These are phyloP conservation scores for Aspergillus sergii DNA, from an alignment of 2,329 filamentous ascomycete genomes.

Conservation along the genomic window DNA sequence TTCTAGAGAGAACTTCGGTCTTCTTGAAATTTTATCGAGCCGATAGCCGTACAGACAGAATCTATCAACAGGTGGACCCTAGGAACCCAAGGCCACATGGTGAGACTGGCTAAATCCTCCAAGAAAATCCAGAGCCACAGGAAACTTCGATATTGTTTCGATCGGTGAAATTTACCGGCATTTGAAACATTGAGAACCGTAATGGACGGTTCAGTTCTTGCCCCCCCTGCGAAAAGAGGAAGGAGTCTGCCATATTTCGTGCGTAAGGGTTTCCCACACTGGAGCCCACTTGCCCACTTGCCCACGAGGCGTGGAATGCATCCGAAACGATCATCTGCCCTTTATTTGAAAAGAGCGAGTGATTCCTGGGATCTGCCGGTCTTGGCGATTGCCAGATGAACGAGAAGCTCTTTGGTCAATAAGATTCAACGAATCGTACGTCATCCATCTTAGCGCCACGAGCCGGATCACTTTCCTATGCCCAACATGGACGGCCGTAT, in stretches of 20 bases:
- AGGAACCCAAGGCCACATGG: conserved; percentile 24
- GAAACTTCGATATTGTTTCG: background rate
- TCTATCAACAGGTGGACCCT: conserved; percentile 18
- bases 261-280: conserved; percentile 6
- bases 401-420: conserved; percentile 16
- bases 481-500: conserved; percentile 10
- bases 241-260: background rate
- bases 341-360: conserved; percentile 14
- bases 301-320: conserved; percentile 5
- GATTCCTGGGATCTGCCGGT: conserved; percentile 20
- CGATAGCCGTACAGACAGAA: conserved; percentile 3
- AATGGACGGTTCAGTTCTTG: background rate
- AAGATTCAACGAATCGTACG: conserved; percentile 18
- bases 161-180: background rate
- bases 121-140: background rate
- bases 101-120: conserved; percentile 6
- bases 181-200: conserved; percentile 1
- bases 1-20: background rate
- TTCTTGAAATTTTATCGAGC: conserved; percentile 9
- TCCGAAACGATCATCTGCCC: conserved; percentile 13
- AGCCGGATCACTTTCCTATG: conserved; percentile 11
- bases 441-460: conserved; percentile 12
- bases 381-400: conserved; percentile 20
- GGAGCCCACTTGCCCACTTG: conserved; percentile 2
- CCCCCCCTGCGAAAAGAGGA: background rate